phyloP scores from a whole-genome alignment of 345 rosid genomes.

The Salix arbutifolia region DNA sequence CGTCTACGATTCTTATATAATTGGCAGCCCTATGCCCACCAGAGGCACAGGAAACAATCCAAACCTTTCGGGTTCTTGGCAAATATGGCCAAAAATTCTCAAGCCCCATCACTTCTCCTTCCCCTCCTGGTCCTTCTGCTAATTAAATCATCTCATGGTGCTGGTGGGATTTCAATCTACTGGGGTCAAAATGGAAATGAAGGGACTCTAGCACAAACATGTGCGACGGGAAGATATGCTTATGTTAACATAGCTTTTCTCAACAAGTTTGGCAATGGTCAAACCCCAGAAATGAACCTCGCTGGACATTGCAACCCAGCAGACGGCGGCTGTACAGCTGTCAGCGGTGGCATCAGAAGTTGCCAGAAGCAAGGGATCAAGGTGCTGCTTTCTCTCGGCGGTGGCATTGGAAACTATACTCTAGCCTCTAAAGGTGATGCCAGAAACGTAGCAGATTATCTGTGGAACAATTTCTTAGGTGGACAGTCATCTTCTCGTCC shows the following conservation, averaged over 20 bases:
- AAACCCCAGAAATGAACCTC: slow-evolving; percentile 23
- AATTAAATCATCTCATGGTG: slow-evolving; percentile 1
- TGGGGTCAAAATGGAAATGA: slow-evolving; percentile 38
- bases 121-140: slow-evolving; percentile 8
- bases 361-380: slow-evolving; percentile 28
- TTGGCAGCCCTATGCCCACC: neutral
- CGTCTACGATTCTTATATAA: neutral
- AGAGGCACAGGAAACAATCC: neutral
- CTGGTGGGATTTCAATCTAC: slow-evolving; percentile 29
- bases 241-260: slow-evolving; percentile 32
- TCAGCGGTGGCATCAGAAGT: slow-evolving; percentile 14
- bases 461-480: slow-evolving; percentile 28
- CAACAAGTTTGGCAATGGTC: slow-evolving; percentile 28
- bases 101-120: slow-evolving; percentile 6
- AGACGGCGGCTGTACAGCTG: slow-evolving; percentile 2
- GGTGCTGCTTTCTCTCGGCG: slow-evolving; percentile 33
- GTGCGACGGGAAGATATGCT: slow-evolving; percentile 22
- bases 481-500: slow-evolving; percentile 29
- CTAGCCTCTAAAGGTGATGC: slow-evolving; percentile 26
- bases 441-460: slow-evolving; percentile 14
- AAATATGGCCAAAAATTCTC: slow-evolving; percentile 12
- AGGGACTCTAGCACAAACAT: slow-evolving; percentile 31
- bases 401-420: slow-evolving; percentile 25
- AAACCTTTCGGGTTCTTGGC: neutral
- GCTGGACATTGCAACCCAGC: slow-evolving; percentile 35